phyloP scores from a whole-genome alignment of 2,329 filamentous ascomycete species.

The Ceratocystis variospora region DNA sequence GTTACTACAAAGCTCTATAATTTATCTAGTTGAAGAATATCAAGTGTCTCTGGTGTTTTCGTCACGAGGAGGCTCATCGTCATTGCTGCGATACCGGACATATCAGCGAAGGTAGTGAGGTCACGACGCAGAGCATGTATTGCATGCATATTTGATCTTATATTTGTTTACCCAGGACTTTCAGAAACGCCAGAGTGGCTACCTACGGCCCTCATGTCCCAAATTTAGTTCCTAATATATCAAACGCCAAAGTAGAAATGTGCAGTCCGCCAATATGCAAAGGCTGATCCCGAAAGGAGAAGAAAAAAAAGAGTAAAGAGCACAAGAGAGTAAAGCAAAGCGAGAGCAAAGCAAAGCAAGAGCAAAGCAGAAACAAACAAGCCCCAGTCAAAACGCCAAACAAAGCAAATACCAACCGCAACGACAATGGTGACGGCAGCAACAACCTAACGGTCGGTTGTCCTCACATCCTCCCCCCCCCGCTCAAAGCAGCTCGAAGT shows the following conservation, averaged over 20 bases:
- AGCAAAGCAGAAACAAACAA: not conserved
- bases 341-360: too few species aligned
- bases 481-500: conserved; percentile 75
- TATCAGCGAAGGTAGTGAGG: not conserved
- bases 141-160: not conserved
- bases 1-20: too few species aligned
- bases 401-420: not conserved
- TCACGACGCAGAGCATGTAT: not conserved
- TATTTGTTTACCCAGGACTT: not conserved
- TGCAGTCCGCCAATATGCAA: conserved; percentile 4
- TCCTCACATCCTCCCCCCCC: not conserved
- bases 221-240: not conserved
- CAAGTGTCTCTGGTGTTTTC: too few species aligned
- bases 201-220: not conserved
- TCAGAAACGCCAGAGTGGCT: not conserved
- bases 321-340: not conserved
- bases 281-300: not conserved
- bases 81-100: conserved; percentile 3
- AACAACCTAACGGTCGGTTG: not conserved
- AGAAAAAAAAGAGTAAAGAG: not conserved
- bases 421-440: not conserved
- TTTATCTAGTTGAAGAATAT: too few species aligned
- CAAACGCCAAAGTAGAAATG: conserved; percentile 6
- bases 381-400: not conserved
- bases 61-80: too few species aligned